A percentile compares a stretch with the other conserved stretches of the same genome.
Evolutionary conservation across 1,139 yeast genomes (phyloP).

Genomic region (Scheffersomyces illinoinensis): DNA sequence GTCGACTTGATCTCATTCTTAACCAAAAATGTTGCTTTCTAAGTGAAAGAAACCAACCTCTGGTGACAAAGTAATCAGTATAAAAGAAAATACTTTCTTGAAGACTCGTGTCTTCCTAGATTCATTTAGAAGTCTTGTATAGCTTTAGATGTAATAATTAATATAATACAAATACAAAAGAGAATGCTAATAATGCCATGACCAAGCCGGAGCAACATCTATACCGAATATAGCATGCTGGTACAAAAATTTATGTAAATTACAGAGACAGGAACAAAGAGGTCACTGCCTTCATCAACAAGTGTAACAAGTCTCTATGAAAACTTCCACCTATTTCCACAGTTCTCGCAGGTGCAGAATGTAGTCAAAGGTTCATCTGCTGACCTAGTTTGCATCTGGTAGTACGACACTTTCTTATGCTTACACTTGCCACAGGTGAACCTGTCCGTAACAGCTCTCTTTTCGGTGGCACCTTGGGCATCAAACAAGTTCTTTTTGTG

Average conservation of each 20-base stretch:
- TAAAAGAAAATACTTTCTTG: neutral
- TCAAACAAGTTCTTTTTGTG: constrained; percentile 89
- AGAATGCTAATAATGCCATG: neutral
- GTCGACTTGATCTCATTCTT: constrained; percentile 77
- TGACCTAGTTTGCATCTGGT: constrained; percentile 96
- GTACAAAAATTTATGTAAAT: neutral
- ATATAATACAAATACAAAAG: neutral
- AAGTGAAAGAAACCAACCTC: neutral
- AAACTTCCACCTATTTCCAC: constrained; percentile 98
- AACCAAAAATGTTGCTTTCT: constrained; percentile 35
- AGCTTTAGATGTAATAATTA: neutral
- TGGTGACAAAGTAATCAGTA: neutral
- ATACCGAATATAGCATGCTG: neutral
- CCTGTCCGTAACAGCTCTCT: constrained; percentile 93
- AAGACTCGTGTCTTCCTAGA: neutral
- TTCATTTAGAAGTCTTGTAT: neutral
- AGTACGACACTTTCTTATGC: constrained; percentile 93
- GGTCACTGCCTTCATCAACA: neutral
- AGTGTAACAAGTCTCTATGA: constrained; percentile 35
- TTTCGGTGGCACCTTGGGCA: constrained; percentile 98
- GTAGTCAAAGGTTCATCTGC: constrained; percentile 99
- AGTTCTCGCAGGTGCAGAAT: constrained; percentile 94
- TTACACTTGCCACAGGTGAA: constrained; percentile 98
- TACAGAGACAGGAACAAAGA: neutral
- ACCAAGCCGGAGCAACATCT: neutral